Percentiles rank a stretch among this genome's conserved stretches.
These are phyloP conservation scores for Metschnikowia kofuensis DNA, from an alignment of 805 yeast species.

Conservation along the genomic window DNA sequence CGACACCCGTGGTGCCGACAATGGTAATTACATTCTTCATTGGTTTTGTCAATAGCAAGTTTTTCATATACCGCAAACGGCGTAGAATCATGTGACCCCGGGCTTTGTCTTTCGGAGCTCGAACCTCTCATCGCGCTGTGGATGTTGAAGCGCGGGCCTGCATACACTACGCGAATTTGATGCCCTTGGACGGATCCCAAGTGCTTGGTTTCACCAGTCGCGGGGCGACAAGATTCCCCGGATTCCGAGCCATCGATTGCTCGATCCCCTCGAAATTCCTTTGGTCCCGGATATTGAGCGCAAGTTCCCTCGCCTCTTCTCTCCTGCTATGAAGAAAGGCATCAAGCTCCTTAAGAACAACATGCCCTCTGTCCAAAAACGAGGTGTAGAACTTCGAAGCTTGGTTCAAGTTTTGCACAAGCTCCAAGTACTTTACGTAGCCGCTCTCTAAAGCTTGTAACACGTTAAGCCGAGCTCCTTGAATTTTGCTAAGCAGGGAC, in stretches of 20 bases:
- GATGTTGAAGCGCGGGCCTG: not conserved
- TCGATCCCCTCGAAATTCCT: constrained; percentile 15
- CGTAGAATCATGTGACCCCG: constrained; percentile 14
- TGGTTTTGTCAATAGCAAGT: constrained; percentile 28
- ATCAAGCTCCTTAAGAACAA: constrained; percentile 48
- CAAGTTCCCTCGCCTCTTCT: constrained; percentile 51
- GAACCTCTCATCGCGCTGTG: not conserved
- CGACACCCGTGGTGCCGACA: constrained; percentile 95
- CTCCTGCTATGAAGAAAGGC: constrained; percentile 50
- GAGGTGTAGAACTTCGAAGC: constrained; percentile 72
- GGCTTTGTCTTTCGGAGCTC: too few species aligned
- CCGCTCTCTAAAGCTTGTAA: constrained; percentile 52
- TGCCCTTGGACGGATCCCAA: constrained; percentile 11
- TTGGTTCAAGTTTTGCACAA: constrained; percentile 57
- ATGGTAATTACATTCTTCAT: constrained; percentile 53
- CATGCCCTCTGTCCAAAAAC: constrained; percentile 46
- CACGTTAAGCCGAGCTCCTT: constrained; percentile 43
- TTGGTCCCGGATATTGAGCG: constrained; percentile 20
- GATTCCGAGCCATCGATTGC: constrained; percentile 9
- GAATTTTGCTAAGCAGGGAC: constrained; percentile 18
- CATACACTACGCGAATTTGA: constrained; percentile 5
- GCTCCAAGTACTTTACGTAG: constrained; percentile 50
- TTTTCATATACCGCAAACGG: constrained; percentile 20
- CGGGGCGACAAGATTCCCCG: constrained; percentile 11
- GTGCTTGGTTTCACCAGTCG: constrained; percentile 5